phyloP scores from a whole-genome alignment of 2,329 filamentous ascomycete species.

The Fusarium camptoceras region DNA sequence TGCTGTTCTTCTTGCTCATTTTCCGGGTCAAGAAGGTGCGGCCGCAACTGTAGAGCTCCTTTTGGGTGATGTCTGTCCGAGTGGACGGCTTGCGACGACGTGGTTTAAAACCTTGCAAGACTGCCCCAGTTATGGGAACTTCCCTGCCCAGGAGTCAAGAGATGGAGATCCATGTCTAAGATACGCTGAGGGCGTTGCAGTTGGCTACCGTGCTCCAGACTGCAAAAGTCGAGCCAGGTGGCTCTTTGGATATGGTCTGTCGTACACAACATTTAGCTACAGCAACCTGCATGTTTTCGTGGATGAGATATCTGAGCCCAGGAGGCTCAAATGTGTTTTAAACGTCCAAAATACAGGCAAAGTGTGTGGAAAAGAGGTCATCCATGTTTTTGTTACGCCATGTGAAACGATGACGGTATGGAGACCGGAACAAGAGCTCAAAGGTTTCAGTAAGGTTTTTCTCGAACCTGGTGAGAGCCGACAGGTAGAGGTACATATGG shows the following conservation, averaged over 20 bases:
- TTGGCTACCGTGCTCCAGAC: conserved; percentile 24
- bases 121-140: conserved; percentile 23
- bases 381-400: conserved; percentile 15
- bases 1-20: conserved; percentile 25
- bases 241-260: conserved; percentile 27
- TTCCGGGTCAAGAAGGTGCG: conserved; percentile 32
- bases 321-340: neutral
- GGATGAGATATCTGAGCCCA: neutral
- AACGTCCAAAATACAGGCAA: conserved; percentile 13
- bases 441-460: conserved; percentile 20
- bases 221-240: neutral
- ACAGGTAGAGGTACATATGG: conserved; percentile 3
- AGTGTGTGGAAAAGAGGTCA: conserved; percentile 19
- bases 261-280: conserved; percentile 19
- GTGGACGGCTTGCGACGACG: conserved; percentile 23
- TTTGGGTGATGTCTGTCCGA: conserved; percentile 14
- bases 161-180: conserved; percentile 2
- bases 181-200: conserved; percentile 22
- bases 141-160: conserved; percentile 11
- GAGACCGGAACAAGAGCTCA: conserved; percentile 28
- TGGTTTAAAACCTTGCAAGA: conserved; percentile 33
- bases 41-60: conserved; percentile 20
- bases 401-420: neutral
- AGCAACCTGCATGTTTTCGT: conserved; percentile 10
- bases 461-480: neutral